Evolutionary conservation across 257 asterid genomes (phyloP), one percentile per base, ranked within the genome.

Genomic region (Solanum raphanifolium): DNA sequence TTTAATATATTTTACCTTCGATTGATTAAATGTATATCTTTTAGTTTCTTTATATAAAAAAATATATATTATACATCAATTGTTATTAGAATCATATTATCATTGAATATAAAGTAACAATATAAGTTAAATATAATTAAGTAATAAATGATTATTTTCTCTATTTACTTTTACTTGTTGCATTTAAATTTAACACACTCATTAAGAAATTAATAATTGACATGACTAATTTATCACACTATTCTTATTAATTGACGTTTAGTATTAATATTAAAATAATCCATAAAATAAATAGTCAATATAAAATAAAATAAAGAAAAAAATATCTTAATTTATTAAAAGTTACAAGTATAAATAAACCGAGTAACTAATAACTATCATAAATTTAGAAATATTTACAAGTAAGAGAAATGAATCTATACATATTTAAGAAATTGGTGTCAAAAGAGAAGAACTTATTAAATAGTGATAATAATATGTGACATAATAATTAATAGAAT

Each of bases 191-290:
- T 48, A 8, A 48, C 60, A 13, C 55, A 43, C 0, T 43, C 0
- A 43, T 43, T 43, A 43, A 43, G 0, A 43, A 39, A 13, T 12
- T 41, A 12, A 43, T 11, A 46, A 13, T 13, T 13, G 55, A 46
- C 21, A 48, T 13, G 3, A 13, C 8, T 48, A 48, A 48, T 48
- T 48, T 48, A 48, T 5, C 3, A 48, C 7, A 48, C 2, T 13
- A 13, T 46, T 0, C 7, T 46, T 46, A 48, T 48, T 48, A 15
- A 15, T 0, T 0, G 1, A 15, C 3, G 0, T 0, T 48, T 48
- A 15, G 7, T 48, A 48, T 5, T 48, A 5, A 15, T 15, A 15
- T 2, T 48, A 48, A 15, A 48, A 48, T 5, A 48, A 15, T 48
- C 3, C 2, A 48, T 0, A 15, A 48, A 48, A 48, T 48, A 48